Base-by-base conservation (phyloP, 2,329 filamentous ascomycete species). In the Venturia asperata region DNA sequence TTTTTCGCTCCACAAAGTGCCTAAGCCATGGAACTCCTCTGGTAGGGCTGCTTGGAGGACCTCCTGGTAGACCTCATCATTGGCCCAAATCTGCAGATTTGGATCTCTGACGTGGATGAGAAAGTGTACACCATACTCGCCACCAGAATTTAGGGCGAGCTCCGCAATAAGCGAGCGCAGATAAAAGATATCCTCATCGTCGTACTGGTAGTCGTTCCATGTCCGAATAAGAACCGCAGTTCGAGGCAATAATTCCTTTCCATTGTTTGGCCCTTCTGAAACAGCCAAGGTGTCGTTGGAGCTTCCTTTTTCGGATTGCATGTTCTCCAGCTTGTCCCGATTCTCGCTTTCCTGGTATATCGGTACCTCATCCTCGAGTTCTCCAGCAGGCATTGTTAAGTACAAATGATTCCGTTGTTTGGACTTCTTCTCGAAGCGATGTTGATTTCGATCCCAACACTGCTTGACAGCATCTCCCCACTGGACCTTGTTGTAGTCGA, bases 51-150 rank as follows among this genome's bases (percentile, higher is more conserved):
- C 75, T 65, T 77, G 74, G 4, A 82, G 83, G 75, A 93, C 84
- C 19, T 83, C 81, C 69, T 91, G 83, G 66, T 91, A 90, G 0
- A 86, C 88, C 41, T 83, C 81, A 21, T 89, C 85, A 70, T 94
- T 90, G 0, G 90, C 85, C 89, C 89, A 96, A 69, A 96, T 91
- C 56, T 88, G 89, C 52, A 87, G 78, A 70, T 89, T 85, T 69
- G 89, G 83, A 74, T 95, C 88, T 70, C 90, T 91, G 69, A 95
- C 90, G 69, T 96, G 91, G 47, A 96, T 83, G 43, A 96, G 80
- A 72, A 96, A 91, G 74, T 94, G 90, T 3, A 96, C 82, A 5
- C 84, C 83, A 70, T 94, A 96, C 73, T 96, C 90, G 60, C 88
- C 90, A 41, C 91, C 90, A 0, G 90, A 92, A 65, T 85, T 81